phyloP scores from a whole-genome alignment of 2,329 filamentous ascomycete species.

The Colletotrichum eleusines region DNA sequence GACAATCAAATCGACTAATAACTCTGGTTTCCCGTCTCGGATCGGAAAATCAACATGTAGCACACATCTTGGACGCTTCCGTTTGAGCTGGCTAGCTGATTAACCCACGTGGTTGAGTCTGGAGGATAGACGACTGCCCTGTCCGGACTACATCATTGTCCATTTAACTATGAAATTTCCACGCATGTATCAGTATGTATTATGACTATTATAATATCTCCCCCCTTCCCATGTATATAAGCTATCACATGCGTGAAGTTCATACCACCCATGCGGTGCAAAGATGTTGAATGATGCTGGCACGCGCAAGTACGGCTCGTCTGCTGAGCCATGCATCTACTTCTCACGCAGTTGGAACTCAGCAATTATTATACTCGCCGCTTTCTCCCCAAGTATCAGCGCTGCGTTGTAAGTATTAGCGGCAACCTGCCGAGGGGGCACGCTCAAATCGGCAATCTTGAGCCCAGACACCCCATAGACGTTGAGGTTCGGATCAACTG shows the following conservation, averaged over 20 bases:
- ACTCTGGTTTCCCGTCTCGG: accelerated
- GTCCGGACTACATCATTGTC: not conserved
- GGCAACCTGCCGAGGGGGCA: slow-evolving; percentile 55
- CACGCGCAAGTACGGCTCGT: no score
- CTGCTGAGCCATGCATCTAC: not conserved
- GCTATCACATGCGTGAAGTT: no score
- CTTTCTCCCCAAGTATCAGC: slow-evolving; percentile 61
- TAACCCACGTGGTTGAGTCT: not conserved
- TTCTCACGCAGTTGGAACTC: slow-evolving; percentile 47
- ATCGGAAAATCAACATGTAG: not conserved
- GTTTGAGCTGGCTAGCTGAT: not conserved
- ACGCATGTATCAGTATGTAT: not conserved
- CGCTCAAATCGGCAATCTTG: slow-evolving; percentile 56
- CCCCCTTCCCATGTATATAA: no score
- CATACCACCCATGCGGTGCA: no score
- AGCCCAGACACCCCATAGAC: slow-evolving; percentile 58
- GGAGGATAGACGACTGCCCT: not conserved
- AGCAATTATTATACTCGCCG: slow-evolving; percentile 54
- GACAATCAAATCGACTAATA: not conserved
- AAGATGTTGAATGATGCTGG: no score
- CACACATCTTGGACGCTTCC: not conserved
- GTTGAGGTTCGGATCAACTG: slow-evolving; percentile 54
- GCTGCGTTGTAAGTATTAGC: slow-evolving; percentile 64
- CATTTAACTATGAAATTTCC: not conserved
- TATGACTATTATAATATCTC: not conserved